Evolutionary conservation across 2,329 filamentous ascomycete genomes (phyloP).

Genomic region (Stemphylium beticola): DNA sequence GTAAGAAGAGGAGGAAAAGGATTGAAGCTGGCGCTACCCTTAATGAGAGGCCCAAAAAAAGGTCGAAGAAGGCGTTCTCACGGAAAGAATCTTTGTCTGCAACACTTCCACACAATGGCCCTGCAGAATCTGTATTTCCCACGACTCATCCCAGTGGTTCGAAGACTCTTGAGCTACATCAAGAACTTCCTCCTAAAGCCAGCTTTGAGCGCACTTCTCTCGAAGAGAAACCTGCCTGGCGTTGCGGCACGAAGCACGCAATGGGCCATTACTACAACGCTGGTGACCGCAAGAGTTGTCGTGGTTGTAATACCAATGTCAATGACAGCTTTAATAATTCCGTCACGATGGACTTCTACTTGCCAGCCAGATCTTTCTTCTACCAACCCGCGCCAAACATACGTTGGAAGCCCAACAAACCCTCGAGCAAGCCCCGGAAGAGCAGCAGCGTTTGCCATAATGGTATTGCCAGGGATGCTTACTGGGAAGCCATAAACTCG

Average conservation of each 20-base stretch:
- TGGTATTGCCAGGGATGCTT: slow-evolving; percentile 33
- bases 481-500: slow-evolving; percentile 22
- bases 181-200: slow-evolving; percentile 26
- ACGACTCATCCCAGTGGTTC: slow-evolving; percentile 20
- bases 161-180: slow-evolving; percentile 24
- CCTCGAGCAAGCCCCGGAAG: slow-evolving; percentile 6
- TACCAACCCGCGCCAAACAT: slow-evolving; percentile 23
- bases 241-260: slow-evolving; percentile 33
- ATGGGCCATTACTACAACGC: slow-evolving; percentile 40
- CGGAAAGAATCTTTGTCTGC: no score
- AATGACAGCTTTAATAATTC: slow-evolving; percentile 10
- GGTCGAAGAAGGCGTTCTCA: no score
- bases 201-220: slow-evolving; percentile 23
- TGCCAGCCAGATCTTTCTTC: slow-evolving; percentile 23
- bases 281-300: slow-evolving; percentile 31
- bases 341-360: slow-evolving; percentile 36
- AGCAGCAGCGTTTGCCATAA: slow-evolving; percentile 25
- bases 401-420: slow-evolving; percentile 29
- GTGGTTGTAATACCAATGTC: slow-evolving; percentile 29
- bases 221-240: slow-evolving; percentile 31
- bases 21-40: no score
- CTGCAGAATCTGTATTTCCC: no score
- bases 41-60: no score
- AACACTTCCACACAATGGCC: no score
- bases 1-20: no score